Conservation (phyloP, 2,329 filamentous ascomycete species). For the Neofusicoccum ribis region DNA sequence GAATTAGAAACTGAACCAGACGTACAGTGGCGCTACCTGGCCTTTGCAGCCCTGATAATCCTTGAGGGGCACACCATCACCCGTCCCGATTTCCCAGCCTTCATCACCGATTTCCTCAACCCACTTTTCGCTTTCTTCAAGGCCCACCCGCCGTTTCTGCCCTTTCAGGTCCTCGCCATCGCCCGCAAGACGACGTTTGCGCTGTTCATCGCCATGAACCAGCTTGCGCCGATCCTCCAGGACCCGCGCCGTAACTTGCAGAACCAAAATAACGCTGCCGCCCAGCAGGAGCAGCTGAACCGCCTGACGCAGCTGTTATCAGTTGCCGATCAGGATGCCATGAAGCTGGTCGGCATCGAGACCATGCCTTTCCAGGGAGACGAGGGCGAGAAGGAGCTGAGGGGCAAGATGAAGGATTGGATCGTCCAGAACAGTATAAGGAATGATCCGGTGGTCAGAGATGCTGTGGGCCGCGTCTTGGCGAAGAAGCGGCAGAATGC, state of each 20-base stretch:
- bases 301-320: slow-evolving; percentile 63
- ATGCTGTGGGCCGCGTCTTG: slow-evolving; percentile 71
- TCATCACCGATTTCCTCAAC: slow-evolving; percentile 50
- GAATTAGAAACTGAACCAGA: neutral
- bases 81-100: slow-evolving; percentile 46
- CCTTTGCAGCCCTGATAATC: slow-evolving; percentile 54
- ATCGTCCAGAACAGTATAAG: slow-evolving; percentile 83
- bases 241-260: neutral
- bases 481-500: slow-evolving; percentile 63
- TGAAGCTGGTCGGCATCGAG: slow-evolving; percentile 72
- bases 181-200: slow-evolving; percentile 76
- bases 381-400: slow-evolving; percentile 62
- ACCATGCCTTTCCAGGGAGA: slow-evolving; percentile 80
- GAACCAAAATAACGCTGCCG: neutral
- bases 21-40: slow-evolving; percentile 50
- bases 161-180: slow-evolving; percentile 79
- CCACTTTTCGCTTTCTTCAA: slow-evolving; percentile 46
- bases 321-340: slow-evolving; percentile 67
- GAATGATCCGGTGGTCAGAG: slow-evolving; percentile 76
- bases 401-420: slow-evolving; percentile 78
- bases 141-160: slow-evolving; percentile 66
- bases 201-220: slow-evolving; percentile 20
- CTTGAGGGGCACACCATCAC: slow-evolving; percentile 61
- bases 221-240: slow-evolving; percentile 47
- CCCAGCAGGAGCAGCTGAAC: slow-evolving; percentile 63